Percentiles rank a stretch among this genome's conserved stretches.
Conservation (phyloP, 139 green algal species). For the Spirogloea muscicola region DNA sequence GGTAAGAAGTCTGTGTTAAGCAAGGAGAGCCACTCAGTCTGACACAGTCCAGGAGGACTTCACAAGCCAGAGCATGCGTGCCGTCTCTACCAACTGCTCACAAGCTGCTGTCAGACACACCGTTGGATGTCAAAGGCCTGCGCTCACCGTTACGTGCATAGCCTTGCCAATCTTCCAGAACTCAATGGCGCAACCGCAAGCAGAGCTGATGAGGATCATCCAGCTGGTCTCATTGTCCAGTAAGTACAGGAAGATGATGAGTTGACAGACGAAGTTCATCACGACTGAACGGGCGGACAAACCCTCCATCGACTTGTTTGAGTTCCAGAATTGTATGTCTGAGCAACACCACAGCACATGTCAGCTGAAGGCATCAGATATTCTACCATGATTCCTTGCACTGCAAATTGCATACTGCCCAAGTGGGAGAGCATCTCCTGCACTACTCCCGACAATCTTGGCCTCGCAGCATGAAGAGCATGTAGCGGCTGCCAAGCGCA, state of each 20-base stretch:
- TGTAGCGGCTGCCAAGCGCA: no score
- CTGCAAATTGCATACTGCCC: no score
- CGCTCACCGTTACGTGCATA: conserved; percentile 73
- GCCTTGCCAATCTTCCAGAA: conserved; percentile 98
- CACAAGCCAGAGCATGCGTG: no score
- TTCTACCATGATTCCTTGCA: no score
- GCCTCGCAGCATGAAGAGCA: no score
- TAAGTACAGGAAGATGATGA: conserved; percentile 96
- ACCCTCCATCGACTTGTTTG: conserved; percentile 92
- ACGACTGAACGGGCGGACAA: conserved; percentile 75
- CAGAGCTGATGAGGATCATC: conserved; percentile 77
- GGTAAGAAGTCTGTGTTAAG: no score
- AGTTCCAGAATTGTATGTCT: conserved; percentile 97
- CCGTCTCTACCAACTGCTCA: not conserved
- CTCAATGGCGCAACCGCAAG: conserved; percentile 82
- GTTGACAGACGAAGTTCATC: conserved; percentile 83
- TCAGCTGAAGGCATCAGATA: no score
- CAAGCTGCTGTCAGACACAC: not conserved
- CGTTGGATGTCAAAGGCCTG: no score
- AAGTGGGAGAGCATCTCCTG: no score
- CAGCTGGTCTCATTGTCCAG: conserved; percentile 93
- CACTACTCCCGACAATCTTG: no score
- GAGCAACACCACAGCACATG: conserved; percentile 54
- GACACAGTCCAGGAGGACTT: no score
- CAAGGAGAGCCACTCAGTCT: no score